Base-by-base conservation (phyloP, 2,329 filamentous ascomycete genomes). In the Trichophyton simii region DNA sequence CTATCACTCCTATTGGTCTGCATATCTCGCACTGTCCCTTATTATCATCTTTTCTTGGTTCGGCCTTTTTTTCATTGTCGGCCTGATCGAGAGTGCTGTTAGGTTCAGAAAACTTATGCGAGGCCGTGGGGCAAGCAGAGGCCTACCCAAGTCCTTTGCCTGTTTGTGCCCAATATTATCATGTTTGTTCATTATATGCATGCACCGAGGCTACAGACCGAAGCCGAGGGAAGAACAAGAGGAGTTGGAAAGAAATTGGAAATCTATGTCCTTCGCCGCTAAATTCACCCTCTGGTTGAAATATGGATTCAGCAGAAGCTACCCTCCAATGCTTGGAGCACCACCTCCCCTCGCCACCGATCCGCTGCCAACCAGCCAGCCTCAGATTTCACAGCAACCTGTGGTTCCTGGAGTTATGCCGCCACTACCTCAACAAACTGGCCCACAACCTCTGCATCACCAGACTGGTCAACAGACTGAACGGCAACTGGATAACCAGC, bases 241-340 rank as follows among this genome's bases (percentile, higher is more conserved):
- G 9, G 52, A 34, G 34, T 20, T 55, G 52, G 52, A 28, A 55
- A 55, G 52, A n/a, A 55, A 55, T 38, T 55, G 52, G 52, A 55
- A 55, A 28, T 55, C 52, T 7, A 55, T 55, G 52, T 55, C 52
- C 9, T 55, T 55, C 28, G 28, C 52, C 34, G 52, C 52, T 6
- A 55, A 55, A 55, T 36, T 55, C 8, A 36, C 52, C 8, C 52
- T 55, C 52, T 55, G 52, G 52, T 20, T 55, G 28, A 55, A 55
- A 55, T 55, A 55, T 36, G 52, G 52, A n/a, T 55, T 55, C 34
- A 55, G 52, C 52, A 55, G 52, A 55, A 20, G 28, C 28, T 55
- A 55, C 18, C 52, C 52, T 55, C 52, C 52, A 20, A 7, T 11
- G 7, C 52, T 55, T 55, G 52, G 52, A n/a, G n/a, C 31, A 36